A percentile compares a stretch with the other conserved stretches of the same genome.
Evolutionary conservation across 2,329 filamentous ascomycete genomes (phyloP).

Genomic region (Venturia pyrina): DNA sequence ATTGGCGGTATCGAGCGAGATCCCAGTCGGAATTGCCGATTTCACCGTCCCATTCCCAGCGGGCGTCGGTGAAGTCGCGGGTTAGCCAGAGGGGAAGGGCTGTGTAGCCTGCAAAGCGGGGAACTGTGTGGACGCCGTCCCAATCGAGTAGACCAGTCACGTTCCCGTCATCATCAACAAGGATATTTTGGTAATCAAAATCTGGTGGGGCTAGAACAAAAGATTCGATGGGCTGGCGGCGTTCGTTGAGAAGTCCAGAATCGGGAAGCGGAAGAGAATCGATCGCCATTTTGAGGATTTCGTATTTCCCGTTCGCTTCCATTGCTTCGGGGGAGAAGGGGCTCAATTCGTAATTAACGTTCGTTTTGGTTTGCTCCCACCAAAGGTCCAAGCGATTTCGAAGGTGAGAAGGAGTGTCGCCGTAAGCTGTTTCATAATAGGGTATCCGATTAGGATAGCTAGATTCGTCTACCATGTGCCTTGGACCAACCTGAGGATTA

Average conservation of each 20-base stretch:
- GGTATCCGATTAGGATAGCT: neutral
- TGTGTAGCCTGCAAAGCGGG: neutral
- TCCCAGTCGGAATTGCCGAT: neutral
- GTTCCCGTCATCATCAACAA: constrained; percentile 16
- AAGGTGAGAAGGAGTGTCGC: neutral
- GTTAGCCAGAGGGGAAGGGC: neutral
- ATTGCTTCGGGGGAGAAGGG: neutral
- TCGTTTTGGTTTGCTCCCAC: neutral
- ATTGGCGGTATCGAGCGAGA: neutral
- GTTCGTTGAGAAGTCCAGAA: neutral
- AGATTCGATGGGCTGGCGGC: neutral
- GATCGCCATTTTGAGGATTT: neutral
- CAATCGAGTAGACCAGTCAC: constrained; percentile 17
- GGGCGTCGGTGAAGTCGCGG: constrained; percentile 4
- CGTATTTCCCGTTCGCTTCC: neutral
- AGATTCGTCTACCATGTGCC: neutral
- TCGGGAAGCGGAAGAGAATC: neutral
- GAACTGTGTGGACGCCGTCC: constrained; percentile 3
- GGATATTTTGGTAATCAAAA: constrained; percentile 16
- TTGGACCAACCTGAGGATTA: constrained; percentile 3
- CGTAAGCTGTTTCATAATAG: neutral
- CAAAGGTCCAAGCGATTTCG: neutral
- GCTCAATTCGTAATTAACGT: neutral
- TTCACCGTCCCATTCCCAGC: neutral
- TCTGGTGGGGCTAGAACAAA: constrained; percentile 8